A percentile compares a stretch with the other conserved stretches of the same genome.
phyloP scores from a whole-genome alignment of 2,329 filamentous ascomycete species.

The Westerdykella ornata region DNA sequence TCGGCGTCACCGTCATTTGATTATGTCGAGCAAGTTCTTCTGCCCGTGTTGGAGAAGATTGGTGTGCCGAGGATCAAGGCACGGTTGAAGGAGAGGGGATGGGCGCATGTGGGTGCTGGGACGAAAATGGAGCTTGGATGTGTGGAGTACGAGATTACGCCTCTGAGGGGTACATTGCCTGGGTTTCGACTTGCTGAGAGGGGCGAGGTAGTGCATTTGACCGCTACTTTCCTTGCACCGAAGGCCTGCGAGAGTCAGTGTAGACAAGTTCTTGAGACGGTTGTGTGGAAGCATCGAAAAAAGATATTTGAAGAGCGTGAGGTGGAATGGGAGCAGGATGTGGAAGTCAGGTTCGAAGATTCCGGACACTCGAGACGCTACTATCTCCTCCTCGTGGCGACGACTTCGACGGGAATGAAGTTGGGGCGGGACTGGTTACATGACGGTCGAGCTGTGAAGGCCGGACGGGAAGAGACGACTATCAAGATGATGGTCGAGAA shows the following conservation, averaged over 20 bases:
- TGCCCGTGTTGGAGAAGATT: constrained; percentile 47
- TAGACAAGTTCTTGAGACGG: constrained; percentile 18
- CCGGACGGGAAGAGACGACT: constrained; percentile 18
- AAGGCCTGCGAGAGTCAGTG: constrained; percentile 25
- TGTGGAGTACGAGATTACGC: constrained; percentile 45
- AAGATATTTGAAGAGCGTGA: constrained; percentile 16
- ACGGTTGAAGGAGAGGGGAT: constrained; percentile 46
- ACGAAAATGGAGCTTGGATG: constrained; percentile 25
- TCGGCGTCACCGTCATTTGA: constrained; percentile 51
- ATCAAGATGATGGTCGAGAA: constrained; percentile 37
- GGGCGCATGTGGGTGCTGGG: constrained; percentile 35
- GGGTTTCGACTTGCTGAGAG: constrained; percentile 32
- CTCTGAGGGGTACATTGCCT: constrained; percentile 31
- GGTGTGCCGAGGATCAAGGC: constrained; percentile 45
- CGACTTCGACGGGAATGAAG: constrained; percentile 42
- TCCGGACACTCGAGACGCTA: constrained; percentile 42
- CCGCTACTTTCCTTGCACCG: constrained; percentile 38
- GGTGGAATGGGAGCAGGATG: constrained; percentile 1
- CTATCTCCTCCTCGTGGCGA: constrained; percentile 52
- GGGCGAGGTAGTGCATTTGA: constrained; percentile 23
- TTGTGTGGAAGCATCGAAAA: constrained; percentile 15
- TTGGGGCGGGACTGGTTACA: constrained; percentile 50
- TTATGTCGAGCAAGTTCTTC: constrained; percentile 50
- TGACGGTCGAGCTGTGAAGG: constrained; percentile 21
- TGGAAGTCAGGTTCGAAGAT: constrained; percentile 32